Conservation (phyloP, 176 grass and related monocot species). For the Avena atlantica region DNA sequence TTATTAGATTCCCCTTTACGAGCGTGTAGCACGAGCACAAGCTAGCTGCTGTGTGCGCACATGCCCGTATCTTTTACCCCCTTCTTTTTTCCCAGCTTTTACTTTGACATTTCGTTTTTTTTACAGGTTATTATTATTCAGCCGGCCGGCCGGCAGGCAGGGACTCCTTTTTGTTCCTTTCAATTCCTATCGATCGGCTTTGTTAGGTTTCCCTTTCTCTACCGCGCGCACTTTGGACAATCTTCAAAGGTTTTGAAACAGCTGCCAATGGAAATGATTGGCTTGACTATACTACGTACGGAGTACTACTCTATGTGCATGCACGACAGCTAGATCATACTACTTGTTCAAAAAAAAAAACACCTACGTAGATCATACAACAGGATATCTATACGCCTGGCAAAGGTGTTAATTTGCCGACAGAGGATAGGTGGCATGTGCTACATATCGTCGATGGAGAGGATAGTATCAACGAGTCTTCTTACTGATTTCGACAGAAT, state of each 20-base stretch:
- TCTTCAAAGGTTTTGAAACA: constrained; percentile 11
- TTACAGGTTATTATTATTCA: not conserved
- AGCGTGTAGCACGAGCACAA: constrained; percentile 26
- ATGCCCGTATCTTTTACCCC: not conserved
- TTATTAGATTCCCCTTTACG: constrained; percentile 20
- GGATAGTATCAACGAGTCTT: no score
- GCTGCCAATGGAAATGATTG: constrained; percentile 6
- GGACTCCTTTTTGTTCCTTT: constrained; percentile 23
- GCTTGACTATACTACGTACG: not conserved
- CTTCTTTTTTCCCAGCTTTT: constrained; percentile 11
- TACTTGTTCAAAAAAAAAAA: no score
- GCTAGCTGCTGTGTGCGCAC: not conserved
- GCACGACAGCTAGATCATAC: not conserved
- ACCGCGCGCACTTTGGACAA: not conserved
- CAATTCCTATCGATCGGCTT: constrained; percentile 22
- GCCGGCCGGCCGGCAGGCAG: not conserved
- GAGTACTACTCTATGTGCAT: not conserved
- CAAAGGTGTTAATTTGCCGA: no score
- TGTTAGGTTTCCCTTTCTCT: not conserved
- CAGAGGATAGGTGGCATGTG: no score
- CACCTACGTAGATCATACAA: not conserved
- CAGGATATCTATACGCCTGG: not conserved
- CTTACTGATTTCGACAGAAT: no score
- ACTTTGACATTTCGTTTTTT: not conserved
- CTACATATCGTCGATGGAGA: no score